phyloP scores from a whole-genome alignment of 257 asterid species.

The Solanum dulcamara region DNA sequence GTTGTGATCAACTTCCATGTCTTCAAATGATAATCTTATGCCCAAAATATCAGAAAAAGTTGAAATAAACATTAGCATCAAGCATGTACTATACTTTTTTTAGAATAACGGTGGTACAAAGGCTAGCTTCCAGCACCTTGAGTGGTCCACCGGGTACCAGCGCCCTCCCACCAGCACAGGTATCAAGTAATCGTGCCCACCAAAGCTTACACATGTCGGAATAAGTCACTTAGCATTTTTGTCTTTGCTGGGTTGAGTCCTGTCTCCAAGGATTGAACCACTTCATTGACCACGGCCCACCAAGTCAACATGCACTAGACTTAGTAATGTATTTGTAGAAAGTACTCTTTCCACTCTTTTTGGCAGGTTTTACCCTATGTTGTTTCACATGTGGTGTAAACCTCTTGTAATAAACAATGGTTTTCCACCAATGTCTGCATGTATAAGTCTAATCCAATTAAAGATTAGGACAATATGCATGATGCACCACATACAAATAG shows the following conservation, averaged over 20 bases:
- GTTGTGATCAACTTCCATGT: not conserved
- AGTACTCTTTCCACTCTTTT: not conserved
- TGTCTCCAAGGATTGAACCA: not conserved
- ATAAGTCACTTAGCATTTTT: not conserved
- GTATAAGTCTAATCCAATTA: not conserved
- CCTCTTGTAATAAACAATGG: not conserved
- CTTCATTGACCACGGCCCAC: not conserved
- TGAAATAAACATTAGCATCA: not conserved
- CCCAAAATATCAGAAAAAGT: not conserved
- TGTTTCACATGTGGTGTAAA: not conserved
- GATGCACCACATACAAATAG: not conserved
- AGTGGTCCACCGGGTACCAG: not conserved
- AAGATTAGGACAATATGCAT: not conserved
- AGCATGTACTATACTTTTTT: not conserved
- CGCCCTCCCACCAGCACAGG: not conserved
- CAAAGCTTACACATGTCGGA: not conserved
- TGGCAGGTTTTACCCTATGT: not conserved
- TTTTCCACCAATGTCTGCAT: not conserved
- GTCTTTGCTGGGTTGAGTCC: not conserved
- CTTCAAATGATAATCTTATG: not conserved
- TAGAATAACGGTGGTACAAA: not conserved
- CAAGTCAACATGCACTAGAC: not conserved
- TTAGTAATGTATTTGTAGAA: not conserved
- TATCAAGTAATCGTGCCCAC: not conserved
- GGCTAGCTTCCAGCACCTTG: too few species aligned